A percentile compares a stretch with the other conserved stretches of the same genome.
Evolutionary conservation across 306 rosid genomes (phyloP).

Genomic region (Sicyos baderoa): DNA sequence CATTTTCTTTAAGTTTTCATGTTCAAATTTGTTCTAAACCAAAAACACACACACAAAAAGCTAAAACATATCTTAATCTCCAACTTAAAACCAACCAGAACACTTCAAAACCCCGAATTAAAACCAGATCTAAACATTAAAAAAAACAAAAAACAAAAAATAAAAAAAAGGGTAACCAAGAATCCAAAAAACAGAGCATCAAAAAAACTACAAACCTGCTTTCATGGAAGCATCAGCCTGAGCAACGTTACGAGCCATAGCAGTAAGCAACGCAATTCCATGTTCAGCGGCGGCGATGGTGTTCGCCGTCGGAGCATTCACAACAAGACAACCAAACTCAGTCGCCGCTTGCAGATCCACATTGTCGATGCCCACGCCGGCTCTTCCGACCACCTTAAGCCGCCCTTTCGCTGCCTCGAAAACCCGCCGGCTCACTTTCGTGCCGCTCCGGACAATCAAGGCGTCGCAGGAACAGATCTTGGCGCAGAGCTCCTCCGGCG

Average conservation of each 20-base stretch:
- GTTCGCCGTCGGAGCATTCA: conserved; percentile 82
- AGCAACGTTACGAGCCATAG: conserved; percentile 80
- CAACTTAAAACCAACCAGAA: background rate
- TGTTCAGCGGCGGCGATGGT: conserved; percentile 89
- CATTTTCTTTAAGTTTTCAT: no score
- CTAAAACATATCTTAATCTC: no score
- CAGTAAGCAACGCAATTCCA: conserved; percentile 68
- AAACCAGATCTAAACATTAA: background rate
- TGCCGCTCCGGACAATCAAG: conserved; percentile 73
- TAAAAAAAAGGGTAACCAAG: no score
- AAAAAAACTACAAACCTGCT: conserved; percentile 38
- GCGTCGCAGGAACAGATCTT: conserved; percentile 73
- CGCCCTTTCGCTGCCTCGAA: conserved; percentile 62
- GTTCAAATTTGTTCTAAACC: no score
- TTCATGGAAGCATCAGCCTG: conserved; percentile 84
- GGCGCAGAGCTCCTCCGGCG: conserved; percentile 47
- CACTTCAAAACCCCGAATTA: background rate
- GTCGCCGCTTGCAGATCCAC: conserved; percentile 94
- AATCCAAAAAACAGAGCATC: background rate
- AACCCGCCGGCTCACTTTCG: conserved; percentile 59
- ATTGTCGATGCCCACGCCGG: conserved; percentile 91
- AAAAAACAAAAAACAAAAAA: no score
- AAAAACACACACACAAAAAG: no score
- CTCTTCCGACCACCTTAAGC: conserved; percentile 86
- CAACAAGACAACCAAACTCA: conserved; percentile 76